Base-by-base conservation (phyloP, 345 rosid species). In the Eucalyptus curtisii region DNA sequence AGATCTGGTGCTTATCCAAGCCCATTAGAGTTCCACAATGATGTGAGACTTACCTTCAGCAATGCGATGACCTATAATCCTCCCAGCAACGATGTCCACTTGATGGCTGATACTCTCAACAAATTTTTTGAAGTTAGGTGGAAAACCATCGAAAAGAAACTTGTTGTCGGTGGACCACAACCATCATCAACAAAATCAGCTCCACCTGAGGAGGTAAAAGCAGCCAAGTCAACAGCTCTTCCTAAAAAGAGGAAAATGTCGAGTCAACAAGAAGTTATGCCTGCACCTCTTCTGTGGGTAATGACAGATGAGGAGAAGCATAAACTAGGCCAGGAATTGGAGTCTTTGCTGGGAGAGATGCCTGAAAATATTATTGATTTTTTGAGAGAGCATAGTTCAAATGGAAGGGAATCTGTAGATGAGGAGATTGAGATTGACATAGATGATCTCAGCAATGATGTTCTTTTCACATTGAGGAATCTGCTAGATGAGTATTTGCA, bases 361-460 rank as follows among this genome's bases (percentile, higher is more conserved):
- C 99, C 99, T 68, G 90, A 91, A 27, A 93, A 92, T 89, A 97
- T 98, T 30, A 92, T 94, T 85, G 97, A 97, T 80, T 97, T 96
- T 90, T 93, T 98, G 90, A 97, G 93, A 93, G 95, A 94, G 90
- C 96, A 96, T 87, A 92, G 98, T 90, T 92, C 95, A 76, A 90
- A 91, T 93, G 98, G 94, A 88, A 94, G 88, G 86, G 96, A 94
- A 61, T 90, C 93, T 68, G 96, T 93, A 17, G 99, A 97, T 88
- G 98, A 95, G 49, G 99, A 97, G 89, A 96, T 98, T 87, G 99
- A 98, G 94, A 96, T 98, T 88, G 99, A 98, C 91, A 97, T 98
- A 88, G 97, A 98, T 89, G 97, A 94, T 89, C 98, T 98, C 45
- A 91, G 97, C 85, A 93, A 94, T 92, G 99, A 97, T 91, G 95